A percentile compares a stretch with the other conserved stretches of the same genome.
phyloP scores from a whole-genome alignment of 2,329 filamentous ascomycete species.

The Exophiala dermatitidis region DNA sequence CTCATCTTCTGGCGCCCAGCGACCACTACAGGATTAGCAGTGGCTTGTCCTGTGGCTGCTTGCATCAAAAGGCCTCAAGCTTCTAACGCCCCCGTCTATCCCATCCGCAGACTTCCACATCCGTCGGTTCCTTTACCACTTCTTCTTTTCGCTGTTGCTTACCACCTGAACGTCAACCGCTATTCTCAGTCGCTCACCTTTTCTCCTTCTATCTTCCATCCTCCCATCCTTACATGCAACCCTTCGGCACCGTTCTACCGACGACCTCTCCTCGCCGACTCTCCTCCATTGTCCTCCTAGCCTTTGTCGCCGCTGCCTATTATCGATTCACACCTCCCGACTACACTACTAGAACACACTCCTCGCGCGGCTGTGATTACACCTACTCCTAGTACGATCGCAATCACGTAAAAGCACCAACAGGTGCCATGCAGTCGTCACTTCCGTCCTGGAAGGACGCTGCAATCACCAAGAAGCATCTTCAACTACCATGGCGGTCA shows the following conservation, averaged over 20 bases:
- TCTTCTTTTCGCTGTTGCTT: slow-evolving; percentile 9
- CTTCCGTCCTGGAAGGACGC: slow-evolving; percentile 42
- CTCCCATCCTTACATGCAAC: slow-evolving; percentile 1
- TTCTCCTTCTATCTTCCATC: slow-evolving; percentile 10
- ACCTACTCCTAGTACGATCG: neutral
- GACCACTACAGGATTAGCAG: neutral
- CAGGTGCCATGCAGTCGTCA: slow-evolving; percentile 24
- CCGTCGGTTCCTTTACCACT: slow-evolving; percentile 7
- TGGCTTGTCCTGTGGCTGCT: neutral
- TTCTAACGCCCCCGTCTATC: neutral
- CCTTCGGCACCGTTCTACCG: slow-evolving; percentile 13
- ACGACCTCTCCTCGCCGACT: slow-evolving; percentile 5
- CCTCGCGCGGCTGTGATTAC: neutral
- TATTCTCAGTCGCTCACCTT: slow-evolving; percentile 4
- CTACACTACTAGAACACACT: neutral
- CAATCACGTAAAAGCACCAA: neutral
- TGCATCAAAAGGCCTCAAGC: neutral
- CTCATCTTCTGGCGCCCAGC: neutral
- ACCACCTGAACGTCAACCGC: slow-evolving; percentile 8
- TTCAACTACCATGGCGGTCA: slow-evolving; percentile 45
- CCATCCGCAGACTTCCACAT: slow-evolving; percentile 20
- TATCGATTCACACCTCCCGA: neutral
- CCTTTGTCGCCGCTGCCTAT: slow-evolving; percentile 4
- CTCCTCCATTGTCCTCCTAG: neutral
- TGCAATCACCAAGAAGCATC: slow-evolving; percentile 40